Evolutionary conservation across 805 yeast genomes (phyloP).

Genomic region (Cyberlindnera xylosilytica): DNA sequence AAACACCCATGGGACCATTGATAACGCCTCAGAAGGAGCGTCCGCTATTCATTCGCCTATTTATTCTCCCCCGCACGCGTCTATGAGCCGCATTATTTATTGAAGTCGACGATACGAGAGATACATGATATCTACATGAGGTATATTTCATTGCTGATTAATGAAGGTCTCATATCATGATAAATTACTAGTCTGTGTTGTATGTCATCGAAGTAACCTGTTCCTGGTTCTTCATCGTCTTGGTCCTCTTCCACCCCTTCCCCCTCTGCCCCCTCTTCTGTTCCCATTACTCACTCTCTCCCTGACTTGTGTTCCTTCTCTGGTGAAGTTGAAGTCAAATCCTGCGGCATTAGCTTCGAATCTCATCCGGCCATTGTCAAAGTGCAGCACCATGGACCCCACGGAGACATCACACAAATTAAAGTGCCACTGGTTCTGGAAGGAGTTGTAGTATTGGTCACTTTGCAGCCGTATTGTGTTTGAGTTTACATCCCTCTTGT

Average conservation of each 20-base stretch:
- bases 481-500: conserved; percentile 38
- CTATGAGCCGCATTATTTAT: conserved; percentile 1
- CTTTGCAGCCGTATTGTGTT: conserved; percentile 47
- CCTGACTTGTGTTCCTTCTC: conserved; percentile 23
- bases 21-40: not conserved
- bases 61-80: not conserved
- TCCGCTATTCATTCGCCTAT: not conserved
- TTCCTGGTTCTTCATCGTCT: conserved; percentile 6
- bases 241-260: conserved; percentile 23
- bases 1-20: conserved; percentile 43
- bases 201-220: conserved; percentile 1
- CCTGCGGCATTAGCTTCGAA: conserved; percentile 57
- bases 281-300: conserved; percentile 18
- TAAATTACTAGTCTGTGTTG: conserved; percentile 14
- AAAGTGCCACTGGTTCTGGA: conserved; percentile 75
- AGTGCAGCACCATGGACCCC: conserved; percentile 46
- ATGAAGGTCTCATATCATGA: not conserved
- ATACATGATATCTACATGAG: too few relatives aligned
- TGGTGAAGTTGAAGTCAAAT: conserved; percentile 56
- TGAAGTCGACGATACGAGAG: not conserved
- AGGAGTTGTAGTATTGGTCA: conserved; percentile 60
- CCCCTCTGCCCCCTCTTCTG: conserved; percentile 22
- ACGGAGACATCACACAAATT: conserved; percentile 60
- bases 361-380: conserved; percentile 44
- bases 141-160: too few relatives aligned